Evolutionary conservation across 2,329 filamentous ascomycete genomes (phyloP).

Genomic region (Dendryphion nanum): DNA sequence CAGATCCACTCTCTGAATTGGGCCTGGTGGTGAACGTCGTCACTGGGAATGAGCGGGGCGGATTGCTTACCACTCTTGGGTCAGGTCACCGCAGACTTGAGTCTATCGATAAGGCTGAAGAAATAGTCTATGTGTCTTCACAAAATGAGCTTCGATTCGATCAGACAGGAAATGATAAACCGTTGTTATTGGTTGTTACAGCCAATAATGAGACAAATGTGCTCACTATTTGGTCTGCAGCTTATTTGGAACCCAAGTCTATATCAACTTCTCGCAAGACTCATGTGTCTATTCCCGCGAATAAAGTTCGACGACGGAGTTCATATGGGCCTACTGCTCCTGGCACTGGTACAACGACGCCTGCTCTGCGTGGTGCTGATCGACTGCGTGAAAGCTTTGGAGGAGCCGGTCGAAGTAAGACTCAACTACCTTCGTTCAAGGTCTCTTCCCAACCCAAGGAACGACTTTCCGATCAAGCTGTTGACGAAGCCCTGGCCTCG

Average conservation of each 20-base stretch:
- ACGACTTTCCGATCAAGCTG: conserved; percentile 37
- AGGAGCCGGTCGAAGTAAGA: conserved; percentile 45
- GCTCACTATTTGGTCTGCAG: conserved; percentile 82
- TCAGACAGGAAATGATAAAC: conserved; percentile 43
- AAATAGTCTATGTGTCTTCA: conserved; percentile 78
- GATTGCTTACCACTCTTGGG: conserved; percentile 27
- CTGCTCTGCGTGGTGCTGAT: conserved; percentile 60
- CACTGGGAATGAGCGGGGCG: conserved; percentile 24
- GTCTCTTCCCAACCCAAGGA: conserved; percentile 30
- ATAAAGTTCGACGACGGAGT: conserved; percentile 61
- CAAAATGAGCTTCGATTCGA: conserved; percentile 55
- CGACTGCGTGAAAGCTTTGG: conserved; percentile 77
- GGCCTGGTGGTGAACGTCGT: conserved; percentile 67
- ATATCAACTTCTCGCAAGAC: conserved; percentile 44
- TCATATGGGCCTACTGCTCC: conserved; percentile 58
- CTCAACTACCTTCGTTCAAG: conserved; percentile 40
- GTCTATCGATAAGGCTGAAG: conserved; percentile 73
- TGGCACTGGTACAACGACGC: conserved; percentile 72
- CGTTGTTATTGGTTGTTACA: conserved; percentile 74
- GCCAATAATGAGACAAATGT: conserved; percentile 72
- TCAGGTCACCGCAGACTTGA: conserved; percentile 43
- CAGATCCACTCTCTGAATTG: conserved; percentile 81
- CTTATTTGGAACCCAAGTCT: conserved; percentile 69
- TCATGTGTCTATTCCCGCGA: conserved; percentile 36
- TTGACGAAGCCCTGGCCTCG: conserved; percentile 49